Conservation (phyloP, 148 eudicot genomes). For the Nepenthes gracilis region DNA sequence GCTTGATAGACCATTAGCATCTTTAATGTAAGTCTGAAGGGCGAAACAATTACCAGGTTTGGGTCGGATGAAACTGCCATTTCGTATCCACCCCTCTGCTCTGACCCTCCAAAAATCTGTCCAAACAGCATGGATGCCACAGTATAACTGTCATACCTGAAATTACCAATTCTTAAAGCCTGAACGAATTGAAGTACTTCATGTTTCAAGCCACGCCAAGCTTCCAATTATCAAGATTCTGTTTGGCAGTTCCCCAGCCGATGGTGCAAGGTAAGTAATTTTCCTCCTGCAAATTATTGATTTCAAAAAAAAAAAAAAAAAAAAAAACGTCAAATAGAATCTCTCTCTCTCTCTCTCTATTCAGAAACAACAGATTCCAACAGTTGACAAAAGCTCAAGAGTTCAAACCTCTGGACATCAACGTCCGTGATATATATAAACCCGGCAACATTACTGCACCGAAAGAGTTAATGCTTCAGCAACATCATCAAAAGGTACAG, state of each 20-base stretch:
- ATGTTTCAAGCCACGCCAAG: conserved; percentile 58
- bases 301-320: not conserved
- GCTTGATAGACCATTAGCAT: no score
- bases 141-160: no score
- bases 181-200: no score
- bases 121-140: no score
- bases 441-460: conserved; percentile 85
- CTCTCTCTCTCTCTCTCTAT: not conserved
- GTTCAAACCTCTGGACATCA: conserved; percentile 59
- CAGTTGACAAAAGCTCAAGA: not conserved
- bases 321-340: not conserved
- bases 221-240: conserved; percentile 60
- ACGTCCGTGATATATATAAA: conserved; percentile 77
- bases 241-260: conserved; percentile 74
- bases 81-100: no score
- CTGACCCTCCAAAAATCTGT: no score
- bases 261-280: conserved; percentile 82
- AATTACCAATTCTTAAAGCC: no score
- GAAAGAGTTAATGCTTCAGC: not conserved
- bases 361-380: not conserved
- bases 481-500: not conserved
- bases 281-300: conserved; percentile 41
- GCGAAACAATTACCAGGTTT: no score
- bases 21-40: no score
- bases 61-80: no score